These are phyloP conservation scores for Linum tenue DNA, from an alignment of 345 rosid species.

Conservation along the genomic window DNA sequence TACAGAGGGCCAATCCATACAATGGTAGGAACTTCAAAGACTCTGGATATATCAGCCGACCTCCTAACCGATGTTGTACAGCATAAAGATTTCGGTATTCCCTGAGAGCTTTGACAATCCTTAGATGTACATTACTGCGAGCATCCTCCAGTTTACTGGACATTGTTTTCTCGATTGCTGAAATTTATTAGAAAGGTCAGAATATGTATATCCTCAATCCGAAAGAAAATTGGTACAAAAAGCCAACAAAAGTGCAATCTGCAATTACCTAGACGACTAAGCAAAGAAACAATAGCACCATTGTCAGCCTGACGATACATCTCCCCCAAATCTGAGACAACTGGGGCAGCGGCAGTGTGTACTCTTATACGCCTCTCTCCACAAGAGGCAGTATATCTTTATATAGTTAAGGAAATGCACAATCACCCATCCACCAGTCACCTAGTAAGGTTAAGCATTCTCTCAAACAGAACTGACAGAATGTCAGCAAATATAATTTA, in stretches of 20 bases:
- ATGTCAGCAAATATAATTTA: neutral
- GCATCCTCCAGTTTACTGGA: conserved; percentile 91
- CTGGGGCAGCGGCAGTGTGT: conserved; percentile 87
- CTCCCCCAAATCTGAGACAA: conserved; percentile 83
- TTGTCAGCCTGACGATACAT: conserved; percentile 95
- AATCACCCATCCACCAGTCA: neutral
- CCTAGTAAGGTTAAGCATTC: neutral
- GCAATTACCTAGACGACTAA: conserved; percentile 71
- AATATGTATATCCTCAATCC: conserved; percentile 5
- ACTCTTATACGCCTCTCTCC: conserved; percentile 99
- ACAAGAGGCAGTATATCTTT: conserved; percentile 96
- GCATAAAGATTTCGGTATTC: conserved; percentile 86
- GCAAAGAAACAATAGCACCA: conserved; percentile 77
- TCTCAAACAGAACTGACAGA: neutral
- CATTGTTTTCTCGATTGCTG: conserved; percentile 91
- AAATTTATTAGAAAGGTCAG: conserved; percentile 18
- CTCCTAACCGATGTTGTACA: conserved; percentile 92
- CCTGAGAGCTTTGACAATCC: conserved; percentile 80
- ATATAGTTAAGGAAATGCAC: conserved; percentile 37
- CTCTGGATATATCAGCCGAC: conserved; percentile 92
- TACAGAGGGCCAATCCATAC: conserved; percentile 80
- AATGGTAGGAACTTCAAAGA: conserved; percentile 70
- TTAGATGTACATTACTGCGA: conserved; percentile 57
- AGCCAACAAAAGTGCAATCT: conserved; percentile 5
- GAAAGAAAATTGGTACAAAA: conserved; percentile 11